A percentile compares a stretch with the other conserved stretches of the same genome.
phyloP scores from a whole-genome alignment of 192 early-diverging fungal species.

The Mortierella alpina region DNA sequence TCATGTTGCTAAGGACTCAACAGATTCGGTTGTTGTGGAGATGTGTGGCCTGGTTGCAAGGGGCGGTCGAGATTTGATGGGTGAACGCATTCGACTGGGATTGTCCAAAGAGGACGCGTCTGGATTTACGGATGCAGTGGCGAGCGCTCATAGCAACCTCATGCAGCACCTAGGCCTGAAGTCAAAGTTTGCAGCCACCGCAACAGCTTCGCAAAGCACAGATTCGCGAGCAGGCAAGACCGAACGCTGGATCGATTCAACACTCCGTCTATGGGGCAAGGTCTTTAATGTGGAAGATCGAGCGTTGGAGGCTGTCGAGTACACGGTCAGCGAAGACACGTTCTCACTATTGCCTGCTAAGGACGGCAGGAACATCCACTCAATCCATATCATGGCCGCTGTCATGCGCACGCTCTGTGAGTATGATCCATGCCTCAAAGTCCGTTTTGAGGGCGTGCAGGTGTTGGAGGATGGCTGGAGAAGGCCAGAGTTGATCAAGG shows the following conservation, averaged over 20 bases:
- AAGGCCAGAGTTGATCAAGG: conserved; percentile 35
- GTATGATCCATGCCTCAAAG: conserved; percentile 33
- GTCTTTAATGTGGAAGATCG: conserved; percentile 21
- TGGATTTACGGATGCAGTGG: conserved; percentile 1
- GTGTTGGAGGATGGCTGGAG: conserved; percentile 38
- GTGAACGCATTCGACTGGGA: conserved; percentile 15
- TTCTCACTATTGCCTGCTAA: conserved; percentile 24
- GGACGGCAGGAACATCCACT: conserved; percentile 16
- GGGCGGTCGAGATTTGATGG: conserved; percentile 22
- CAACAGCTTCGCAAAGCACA: background rate
- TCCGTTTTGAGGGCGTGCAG: conserved; percentile 31
- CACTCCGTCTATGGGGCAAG: conserved; percentile 18
- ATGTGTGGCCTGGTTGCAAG: conserved; percentile 40
- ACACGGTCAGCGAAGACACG: conserved; percentile 1
- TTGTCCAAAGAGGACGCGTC: conserved; percentile 10
- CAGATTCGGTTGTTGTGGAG: conserved; percentile 9
- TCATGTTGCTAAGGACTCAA: background rate
- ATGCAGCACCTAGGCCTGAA: conserved; percentile 19
- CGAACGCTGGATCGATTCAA: conserved; percentile 16
- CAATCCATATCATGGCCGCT: conserved; percentile 7
- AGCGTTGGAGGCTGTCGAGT: conserved; percentile 10
- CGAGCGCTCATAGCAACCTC: conserved; percentile 17
- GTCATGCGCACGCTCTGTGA: conserved; percentile 41
- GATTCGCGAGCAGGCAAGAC: background rate
- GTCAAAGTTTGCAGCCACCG: conserved; percentile 5